Conservation (phyloP, 2,329 filamentous ascomycete genomes). For the Claviceps paspali region DNA sequence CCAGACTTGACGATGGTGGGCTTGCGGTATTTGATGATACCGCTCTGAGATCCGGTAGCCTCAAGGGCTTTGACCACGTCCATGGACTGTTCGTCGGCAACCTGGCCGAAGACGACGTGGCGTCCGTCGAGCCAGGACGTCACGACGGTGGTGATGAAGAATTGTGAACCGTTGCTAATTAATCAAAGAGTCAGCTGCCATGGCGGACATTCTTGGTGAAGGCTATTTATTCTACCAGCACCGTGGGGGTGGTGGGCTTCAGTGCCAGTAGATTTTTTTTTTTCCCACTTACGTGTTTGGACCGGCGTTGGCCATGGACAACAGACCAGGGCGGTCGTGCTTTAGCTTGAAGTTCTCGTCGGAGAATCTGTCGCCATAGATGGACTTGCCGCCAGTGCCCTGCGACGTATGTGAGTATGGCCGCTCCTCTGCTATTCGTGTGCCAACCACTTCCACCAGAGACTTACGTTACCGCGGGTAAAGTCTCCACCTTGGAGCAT, state of each 20-base stretch:
- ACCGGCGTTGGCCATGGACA: conserved; percentile 11
- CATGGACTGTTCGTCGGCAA: conserved; percentile 30
- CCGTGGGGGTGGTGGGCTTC: no score
- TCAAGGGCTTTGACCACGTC: conserved; percentile 45
- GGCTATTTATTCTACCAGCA: background rate
- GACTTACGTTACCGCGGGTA: conserved; percentile 67
- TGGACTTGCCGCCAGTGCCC: conserved; percentile 11
- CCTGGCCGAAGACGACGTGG: conserved; percentile 76
- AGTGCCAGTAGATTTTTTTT: no score
- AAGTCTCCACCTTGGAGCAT: conserved; percentile 97
- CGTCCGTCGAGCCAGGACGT: conserved; percentile 75
- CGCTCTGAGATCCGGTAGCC: conserved; percentile 35
- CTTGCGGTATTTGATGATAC: conserved; percentile 38
- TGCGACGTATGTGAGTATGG: no score
- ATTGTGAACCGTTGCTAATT: conserved; percentile 84
- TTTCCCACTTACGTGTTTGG: conserved; percentile 19
- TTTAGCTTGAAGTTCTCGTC: conserved; percentile 10
- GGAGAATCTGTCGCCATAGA: conserved; percentile 10
- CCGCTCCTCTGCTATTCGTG: no score
- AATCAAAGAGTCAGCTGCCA: background rate
- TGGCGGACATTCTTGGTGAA: background rate
- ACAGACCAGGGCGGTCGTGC: conserved; percentile 9
- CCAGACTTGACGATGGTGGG: conserved; percentile 43
- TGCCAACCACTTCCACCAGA: no score
- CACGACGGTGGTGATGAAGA: conserved; percentile 89